Evolutionary conservation across 441 rosid genomes (phyloP).

Genomic region (Sinapis alba): DNA sequence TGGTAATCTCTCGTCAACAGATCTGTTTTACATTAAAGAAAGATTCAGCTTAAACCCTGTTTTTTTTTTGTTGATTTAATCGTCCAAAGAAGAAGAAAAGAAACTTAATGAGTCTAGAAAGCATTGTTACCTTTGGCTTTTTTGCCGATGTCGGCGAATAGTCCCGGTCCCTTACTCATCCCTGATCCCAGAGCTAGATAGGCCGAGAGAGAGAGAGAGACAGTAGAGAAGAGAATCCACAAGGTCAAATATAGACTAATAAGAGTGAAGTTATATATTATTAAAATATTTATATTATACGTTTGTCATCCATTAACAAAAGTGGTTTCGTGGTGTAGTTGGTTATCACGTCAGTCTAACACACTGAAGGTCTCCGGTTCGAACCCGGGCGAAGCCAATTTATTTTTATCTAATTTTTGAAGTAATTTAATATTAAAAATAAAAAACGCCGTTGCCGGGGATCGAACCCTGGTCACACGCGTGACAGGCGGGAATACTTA

Average conservation of each 20-base stretch:
- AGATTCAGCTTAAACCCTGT: neutral
- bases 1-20: neutral
- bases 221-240: neutral
- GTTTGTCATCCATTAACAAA: neutral
- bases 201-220: neutral
- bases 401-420: too few species aligned
- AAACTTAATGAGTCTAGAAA: too few species aligned
- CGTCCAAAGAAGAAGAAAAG: neutral
- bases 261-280: neutral
- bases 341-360: slow-evolving; percentile 99
- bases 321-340: slow-evolving; percentile 86
- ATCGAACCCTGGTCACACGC: slow-evolving; percentile 41
- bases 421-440: too few species aligned
- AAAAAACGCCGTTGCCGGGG: slow-evolving; percentile 25
- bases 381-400: slow-evolving; percentile 78
- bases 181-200: neutral
- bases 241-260: neutral
- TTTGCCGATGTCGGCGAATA: slow-evolving; percentile 69
- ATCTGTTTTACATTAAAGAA: neutral
- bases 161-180: slow-evolving; percentile 70
- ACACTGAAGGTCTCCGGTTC: slow-evolving; percentile 98
- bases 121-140: slow-evolving; percentile 57
- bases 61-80: too few species aligned
- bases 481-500: slow-evolving; percentile 84
- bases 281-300: neutral